These are phyloP conservation scores for Cladophialophora exuberans DNA, from an alignment of 2,329 filamentous ascomycete species.

Conservation along the genomic window DNA sequence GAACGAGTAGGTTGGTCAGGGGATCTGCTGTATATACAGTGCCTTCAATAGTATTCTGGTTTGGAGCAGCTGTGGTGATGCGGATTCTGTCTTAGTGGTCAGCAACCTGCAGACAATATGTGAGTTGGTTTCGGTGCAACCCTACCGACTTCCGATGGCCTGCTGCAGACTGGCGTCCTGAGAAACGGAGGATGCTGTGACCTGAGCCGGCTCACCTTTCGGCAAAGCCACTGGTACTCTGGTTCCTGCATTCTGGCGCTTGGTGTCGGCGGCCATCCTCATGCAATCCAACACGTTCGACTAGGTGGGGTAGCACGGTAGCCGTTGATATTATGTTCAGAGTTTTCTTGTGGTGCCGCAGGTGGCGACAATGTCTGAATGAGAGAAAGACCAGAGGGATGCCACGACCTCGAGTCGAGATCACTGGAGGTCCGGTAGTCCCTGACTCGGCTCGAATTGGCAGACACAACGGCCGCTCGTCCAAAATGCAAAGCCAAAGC, in stretches of 20 bases:
- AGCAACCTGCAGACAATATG: slow-evolving; percentile 36
- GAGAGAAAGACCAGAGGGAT: background rate
- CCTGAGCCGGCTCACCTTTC: slow-evolving; percentile 47
- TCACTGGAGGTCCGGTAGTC: slow-evolving; percentile 3
- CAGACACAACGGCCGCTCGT: slow-evolving; percentile 6
- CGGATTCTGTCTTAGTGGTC: slow-evolving; percentile 52
- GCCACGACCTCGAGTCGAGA: background rate
- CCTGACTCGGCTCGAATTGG: slow-evolving; percentile 14
- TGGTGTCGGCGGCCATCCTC: slow-evolving; percentile 51
- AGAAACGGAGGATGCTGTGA: slow-evolving; percentile 50
- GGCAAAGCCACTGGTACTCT: slow-evolving; percentile 56
- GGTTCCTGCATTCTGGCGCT: slow-evolving; percentile 58
- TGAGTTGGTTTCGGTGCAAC: slow-evolving; percentile 46
- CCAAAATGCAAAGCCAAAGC: slow-evolving; percentile 18
- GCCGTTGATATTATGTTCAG: background rate
- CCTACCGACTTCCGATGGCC: slow-evolving; percentile 56
- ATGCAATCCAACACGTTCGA: slow-evolving; percentile 3
- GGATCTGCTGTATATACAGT: slow-evolving; percentile 65
- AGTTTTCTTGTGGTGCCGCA: background rate
- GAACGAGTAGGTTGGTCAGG: slow-evolving; percentile 62
- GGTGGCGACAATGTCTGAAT: slow-evolving; percentile 2
- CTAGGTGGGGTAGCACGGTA: background rate
- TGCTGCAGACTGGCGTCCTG: slow-evolving; percentile 60
- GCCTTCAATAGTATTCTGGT: slow-evolving; percentile 60
- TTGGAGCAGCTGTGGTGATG: slow-evolving; percentile 57